These are phyloP conservation scores for Fremontodendron californicum DNA, from an alignment of 345 rosid species.

Conservation along the genomic window DNA sequence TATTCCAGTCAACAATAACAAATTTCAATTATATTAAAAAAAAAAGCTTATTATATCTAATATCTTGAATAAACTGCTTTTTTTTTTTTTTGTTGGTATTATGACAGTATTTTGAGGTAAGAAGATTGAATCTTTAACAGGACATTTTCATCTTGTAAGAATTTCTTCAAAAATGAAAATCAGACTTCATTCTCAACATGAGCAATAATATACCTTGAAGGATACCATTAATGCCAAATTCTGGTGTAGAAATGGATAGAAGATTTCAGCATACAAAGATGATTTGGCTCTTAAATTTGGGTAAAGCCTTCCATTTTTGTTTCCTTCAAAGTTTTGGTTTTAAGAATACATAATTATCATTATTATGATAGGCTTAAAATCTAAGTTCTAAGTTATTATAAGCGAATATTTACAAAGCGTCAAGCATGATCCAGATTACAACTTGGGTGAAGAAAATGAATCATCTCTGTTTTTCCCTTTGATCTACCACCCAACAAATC, in stretches of 20 bases:
- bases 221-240: neutral
- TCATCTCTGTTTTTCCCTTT: neutral
- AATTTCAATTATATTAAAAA: neutral
- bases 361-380: too few species aligned
- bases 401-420: slow-evolving; percentile 11
- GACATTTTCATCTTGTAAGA: neutral
- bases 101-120: neutral
- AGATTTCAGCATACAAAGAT: neutral
- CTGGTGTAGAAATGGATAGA: neutral
- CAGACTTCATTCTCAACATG: neutral
- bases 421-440: neutral
- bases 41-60: neutral
- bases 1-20: neutral
- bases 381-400: too few species aligned
- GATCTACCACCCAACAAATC: slow-evolving; percentile 51
- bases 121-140: neutral
- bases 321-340: neutral
- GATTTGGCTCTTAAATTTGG: neutral
- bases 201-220: neutral
- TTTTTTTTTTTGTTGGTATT: neutral
- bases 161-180: neutral
- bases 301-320: neutral
- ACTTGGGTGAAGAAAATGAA: slow-evolving; percentile 13
- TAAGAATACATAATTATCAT: neutral
- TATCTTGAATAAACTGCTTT: too few species aligned